These are phyloP conservation scores for Geranium incanum DNA, from an alignment of 441 rosid genomes.

Conservation along the genomic window DNA sequence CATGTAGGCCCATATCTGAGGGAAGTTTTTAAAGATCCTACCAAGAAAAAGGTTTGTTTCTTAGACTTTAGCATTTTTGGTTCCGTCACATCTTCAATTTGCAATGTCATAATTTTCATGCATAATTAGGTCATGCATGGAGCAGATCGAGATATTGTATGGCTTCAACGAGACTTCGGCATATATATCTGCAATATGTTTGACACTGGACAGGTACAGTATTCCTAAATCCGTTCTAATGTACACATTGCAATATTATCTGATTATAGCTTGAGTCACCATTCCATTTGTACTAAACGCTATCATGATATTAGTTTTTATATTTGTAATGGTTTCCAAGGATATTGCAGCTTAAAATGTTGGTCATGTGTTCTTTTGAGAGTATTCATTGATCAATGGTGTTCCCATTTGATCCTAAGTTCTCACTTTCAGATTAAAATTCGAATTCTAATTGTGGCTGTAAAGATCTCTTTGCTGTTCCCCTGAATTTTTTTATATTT, in stretches of 20 bases:
- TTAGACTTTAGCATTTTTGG: constrained; percentile 8
- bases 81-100: constrained; percentile 14
- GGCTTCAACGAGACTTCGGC: constrained; percentile 97
- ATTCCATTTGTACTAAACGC: neutral
- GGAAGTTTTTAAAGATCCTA: constrained; percentile 81
- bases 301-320: neutral
- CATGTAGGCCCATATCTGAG: constrained; percentile 80
- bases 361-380: neutral
- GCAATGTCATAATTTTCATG: constrained; percentile 26
- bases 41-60: constrained; percentile 67
- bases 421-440: too few relatives aligned
- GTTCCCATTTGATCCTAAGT: too few relatives aligned
- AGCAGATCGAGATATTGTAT: constrained; percentile 84
- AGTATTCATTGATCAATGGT: too few relatives aligned
- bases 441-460: too few relatives aligned
- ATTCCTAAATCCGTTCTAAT: neutral
- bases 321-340: neutral
- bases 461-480: neutral
- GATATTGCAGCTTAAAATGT: neutral
- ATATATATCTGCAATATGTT: constrained; percentile 90
- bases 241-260: neutral
- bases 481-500: neutral
- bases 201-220: constrained; percentile 89
- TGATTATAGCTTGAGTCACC: neutral
- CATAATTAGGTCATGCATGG: constrained; percentile 86